phyloP scores from a whole-genome alignment of 805 yeast species.

The Kodamaea hsintzibuensis region DNA sequence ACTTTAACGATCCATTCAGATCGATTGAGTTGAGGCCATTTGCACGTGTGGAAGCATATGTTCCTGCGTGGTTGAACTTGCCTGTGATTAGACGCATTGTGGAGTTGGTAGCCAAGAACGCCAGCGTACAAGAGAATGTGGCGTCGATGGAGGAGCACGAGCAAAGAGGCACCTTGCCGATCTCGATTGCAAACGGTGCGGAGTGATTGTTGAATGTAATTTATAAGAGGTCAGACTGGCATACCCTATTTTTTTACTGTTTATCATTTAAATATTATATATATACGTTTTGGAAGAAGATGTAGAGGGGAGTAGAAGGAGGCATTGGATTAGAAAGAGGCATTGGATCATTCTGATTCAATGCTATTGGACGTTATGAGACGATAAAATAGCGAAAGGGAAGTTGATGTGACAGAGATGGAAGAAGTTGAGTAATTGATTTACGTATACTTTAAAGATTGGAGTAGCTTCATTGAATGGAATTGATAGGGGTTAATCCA shows the following conservation, averaged over 20 bases:
- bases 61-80: constrained; percentile 90
- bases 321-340: background rate
- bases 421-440: too few relatives aligned
- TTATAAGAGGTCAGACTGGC: constrained; percentile 5
- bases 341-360: too few relatives aligned
- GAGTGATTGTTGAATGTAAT: constrained; percentile 5
- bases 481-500: too few relatives aligned
- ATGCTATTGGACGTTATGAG: too few relatives aligned
- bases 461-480: too few relatives aligned
- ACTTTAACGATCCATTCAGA: constrained; percentile 83
- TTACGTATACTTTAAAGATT: too few relatives aligned
- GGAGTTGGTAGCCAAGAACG: constrained; percentile 83
- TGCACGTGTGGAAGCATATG: constrained; percentile 82
- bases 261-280: constrained; percentile 2
- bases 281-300: background rate
- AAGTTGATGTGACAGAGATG: too few relatives aligned
- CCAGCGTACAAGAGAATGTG: constrained; percentile 59
- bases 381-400: too few relatives aligned
- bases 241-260: constrained; percentile 8
- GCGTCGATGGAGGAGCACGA: constrained; percentile 6
- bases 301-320: background rate
- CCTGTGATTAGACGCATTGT: constrained; percentile 88
- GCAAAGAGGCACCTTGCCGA: constrained; percentile 7
- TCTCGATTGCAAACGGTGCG: constrained; percentile 5
- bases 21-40: constrained; percentile 73